Percentiles rank a stretch among this genome's conserved stretches.
These are phyloP conservation scores for Carpinus viminea DNA, from an alignment of 306 rosid genomes.

Conservation along the genomic window DNA sequence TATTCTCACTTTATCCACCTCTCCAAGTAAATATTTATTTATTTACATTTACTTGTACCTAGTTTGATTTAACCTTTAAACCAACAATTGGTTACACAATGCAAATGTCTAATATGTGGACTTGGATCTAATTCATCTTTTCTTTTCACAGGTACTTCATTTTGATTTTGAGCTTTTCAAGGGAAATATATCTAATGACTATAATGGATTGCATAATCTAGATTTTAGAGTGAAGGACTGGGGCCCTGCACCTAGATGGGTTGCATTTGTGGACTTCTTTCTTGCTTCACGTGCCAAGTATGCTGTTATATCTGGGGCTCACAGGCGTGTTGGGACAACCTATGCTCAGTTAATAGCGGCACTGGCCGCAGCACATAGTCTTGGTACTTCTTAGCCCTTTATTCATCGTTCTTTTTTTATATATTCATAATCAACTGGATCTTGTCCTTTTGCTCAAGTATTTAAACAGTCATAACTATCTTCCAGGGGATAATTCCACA, in stretches of 20 bases:
- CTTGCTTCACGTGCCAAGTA: conserved; percentile 84
- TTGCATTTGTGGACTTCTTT: conserved; percentile 96
- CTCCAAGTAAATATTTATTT: neutral
- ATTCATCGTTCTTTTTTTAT: neutral
- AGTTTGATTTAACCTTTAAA: neutral
- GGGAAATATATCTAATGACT: conserved; percentile 59
- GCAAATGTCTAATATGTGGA: neutral
- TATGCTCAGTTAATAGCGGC: conserved; percentile 96
- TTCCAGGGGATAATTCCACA: conserved; percentile 55
- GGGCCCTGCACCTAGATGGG: conserved; percentile 99
- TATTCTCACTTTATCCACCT: neutral
- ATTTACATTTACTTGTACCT: neutral
- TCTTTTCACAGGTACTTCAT: conserved; percentile 68
- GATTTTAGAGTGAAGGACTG: conserved; percentile 90
- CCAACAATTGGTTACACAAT: neutral
- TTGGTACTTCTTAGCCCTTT: conserved; percentile 41
- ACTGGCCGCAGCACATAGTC: conserved; percentile 74
- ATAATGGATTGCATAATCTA: conserved; percentile 44
- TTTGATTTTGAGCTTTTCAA: conserved; percentile 75
- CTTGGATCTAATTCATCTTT: conserved; percentile 8
- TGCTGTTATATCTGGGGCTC: conserved; percentile 89
- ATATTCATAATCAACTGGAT: neutral
- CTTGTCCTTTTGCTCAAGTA: conserved; percentile 13
- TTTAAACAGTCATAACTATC: conserved; percentile 1
- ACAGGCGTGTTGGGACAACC: conserved; percentile 91